These are phyloP conservation scores for Teratosphaeria epicoccoides DNA, from an alignment of 2,329 filamentous ascomycete genomes.

Conservation along the genomic window DNA sequence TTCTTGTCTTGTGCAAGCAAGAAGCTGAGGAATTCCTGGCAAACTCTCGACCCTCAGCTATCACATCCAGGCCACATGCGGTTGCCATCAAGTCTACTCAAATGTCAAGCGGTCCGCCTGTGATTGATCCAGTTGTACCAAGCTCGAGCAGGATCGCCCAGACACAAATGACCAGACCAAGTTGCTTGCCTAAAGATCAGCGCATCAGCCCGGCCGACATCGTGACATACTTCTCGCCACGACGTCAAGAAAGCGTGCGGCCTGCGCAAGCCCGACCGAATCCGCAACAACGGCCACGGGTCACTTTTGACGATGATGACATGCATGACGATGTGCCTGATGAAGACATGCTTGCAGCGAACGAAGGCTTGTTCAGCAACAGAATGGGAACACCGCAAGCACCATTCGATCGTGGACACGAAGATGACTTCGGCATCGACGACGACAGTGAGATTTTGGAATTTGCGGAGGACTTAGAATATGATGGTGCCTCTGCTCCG, in stretches of 20 bases:
- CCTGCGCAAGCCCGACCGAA: background rate
- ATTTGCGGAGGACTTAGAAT: constrained; percentile 34
- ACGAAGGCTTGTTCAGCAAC: constrained; percentile 25
- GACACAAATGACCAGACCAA: constrained; percentile 19
- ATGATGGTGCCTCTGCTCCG: constrained; percentile 15
- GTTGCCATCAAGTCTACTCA: constrained; percentile 23
- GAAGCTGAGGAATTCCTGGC: constrained; percentile 12
- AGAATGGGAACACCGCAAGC: constrained; percentile 29
- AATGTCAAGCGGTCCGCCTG: constrained; percentile 3
- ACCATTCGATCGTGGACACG: constrained; percentile 16
- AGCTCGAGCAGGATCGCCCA: constrained; percentile 25
- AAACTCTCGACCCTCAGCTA: background rate
- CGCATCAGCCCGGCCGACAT: constrained; percentile 4
- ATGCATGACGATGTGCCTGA: constrained; percentile 15
- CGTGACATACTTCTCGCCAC: constrained; percentile 12
- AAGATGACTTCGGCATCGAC: constrained; percentile 25
- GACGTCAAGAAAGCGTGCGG: background rate
- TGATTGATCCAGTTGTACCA: constrained; percentile 5
- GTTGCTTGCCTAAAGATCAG: constrained; percentile 7
- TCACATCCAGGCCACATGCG: constrained; percentile 3
- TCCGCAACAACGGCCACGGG: constrained; percentile 3
- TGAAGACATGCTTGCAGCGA: constrained; percentile 12
- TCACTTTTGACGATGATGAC: constrained; percentile 10
- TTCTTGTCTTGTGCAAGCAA: constrained; percentile 14
- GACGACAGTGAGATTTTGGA: constrained; percentile 33